Base-by-base conservation (phyloP, 371 early-diverging fungal genomes). In the Mucor irregularis region DNA sequence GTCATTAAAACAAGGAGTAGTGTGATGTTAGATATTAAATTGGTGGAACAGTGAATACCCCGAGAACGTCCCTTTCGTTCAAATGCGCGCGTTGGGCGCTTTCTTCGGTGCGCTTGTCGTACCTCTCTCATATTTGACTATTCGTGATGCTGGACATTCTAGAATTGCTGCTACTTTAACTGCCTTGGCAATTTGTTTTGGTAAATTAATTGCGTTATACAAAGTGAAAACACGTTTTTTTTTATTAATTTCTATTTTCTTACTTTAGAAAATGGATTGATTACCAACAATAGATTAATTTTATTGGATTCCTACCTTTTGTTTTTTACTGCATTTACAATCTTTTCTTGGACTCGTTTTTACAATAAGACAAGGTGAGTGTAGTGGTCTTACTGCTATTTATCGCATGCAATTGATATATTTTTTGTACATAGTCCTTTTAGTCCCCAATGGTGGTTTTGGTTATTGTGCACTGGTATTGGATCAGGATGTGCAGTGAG, bases 201-300 rank as follows among this genome's bases (percentile, higher is more conserved):
- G 85, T 84, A 80, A 14, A 2, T 45, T 25, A 42, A 22, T 37
- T 26, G 31, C 11, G 28, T 42, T 29, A 45, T 29, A 45, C 29
- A 42, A 52, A n/a, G n/a, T n/a, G n/a, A n/a, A 35, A 52, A 28
- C 53, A 52, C 49, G 31, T 57, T 53, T 49, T 22, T 42, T 25
- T 26, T 49, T 30, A 35, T 49, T 40, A 22, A 24, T 21, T 53
- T 48, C 53, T 53, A 29, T n/a, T 49, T 16, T 37, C 14, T 35
- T 24, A n/a, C 16, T 31, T 38, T 62, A 90, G 97, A 97, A 61
- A 97, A 93, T 64, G 83, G 90, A 13, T 74, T 96, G 52, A 82
- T 93, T 35, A 87, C 96, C 9, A 97, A 97, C 66, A 90, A 87
- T 39, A 81, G 97, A 19, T 71, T 94, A 56, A 96, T 97, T 26